Base-by-base conservation (phyloP, 2,329 filamentous ascomycete species). In the Saccharata proteae region DNA sequence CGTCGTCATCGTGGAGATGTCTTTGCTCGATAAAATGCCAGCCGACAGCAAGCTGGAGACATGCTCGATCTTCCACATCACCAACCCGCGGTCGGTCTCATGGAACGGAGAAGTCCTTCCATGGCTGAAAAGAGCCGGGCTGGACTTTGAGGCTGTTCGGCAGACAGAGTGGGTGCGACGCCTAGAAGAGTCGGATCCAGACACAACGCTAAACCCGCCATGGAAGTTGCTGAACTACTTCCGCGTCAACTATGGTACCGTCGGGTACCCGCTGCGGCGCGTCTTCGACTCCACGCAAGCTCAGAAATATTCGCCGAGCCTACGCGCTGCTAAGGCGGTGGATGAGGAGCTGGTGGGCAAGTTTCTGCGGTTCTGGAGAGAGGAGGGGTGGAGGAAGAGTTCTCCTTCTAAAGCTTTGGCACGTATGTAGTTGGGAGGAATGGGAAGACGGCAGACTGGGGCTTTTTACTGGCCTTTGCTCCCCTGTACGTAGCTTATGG, bases 151-250 rank as follows among this genome's bases (percentile, higher is more conserved):
- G 21, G 32, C 26, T n/a, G 16, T 34, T 20, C 32, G 26, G 12
- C 26, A 29, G 26, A n/a, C 16, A 10, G 26, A 34, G 16, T 34
- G 32, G 32, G 26, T 34, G 16, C 16, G 22, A n/a, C 7, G 26
- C 20, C 43, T 71, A 5, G 2, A 61, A 61, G 59, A 69, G 27
- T 55, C 53, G 2, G 65, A 73, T 43, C 62, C 65, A 0, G 38
- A 52, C 4, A 46, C 40, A 11, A n/a, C n/a, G n/a, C n/a, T n/a
- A n/a, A 72, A 72, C 39, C 67, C 68, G 6, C 57, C 64, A 0
- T 56, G 68, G 40, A 71, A 69, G 44, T 51, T 71, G 1, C 36
- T 69, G 1, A 65, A 68, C 24, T 73, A 68, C 49, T 71, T 69
- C 36, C 46, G 55, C 8, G 50, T 51, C 3, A 71, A 71, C 41